phyloP scores from a whole-genome alignment of 75 land plant genomes.

The Isoetes taiwanensis region DNA sequence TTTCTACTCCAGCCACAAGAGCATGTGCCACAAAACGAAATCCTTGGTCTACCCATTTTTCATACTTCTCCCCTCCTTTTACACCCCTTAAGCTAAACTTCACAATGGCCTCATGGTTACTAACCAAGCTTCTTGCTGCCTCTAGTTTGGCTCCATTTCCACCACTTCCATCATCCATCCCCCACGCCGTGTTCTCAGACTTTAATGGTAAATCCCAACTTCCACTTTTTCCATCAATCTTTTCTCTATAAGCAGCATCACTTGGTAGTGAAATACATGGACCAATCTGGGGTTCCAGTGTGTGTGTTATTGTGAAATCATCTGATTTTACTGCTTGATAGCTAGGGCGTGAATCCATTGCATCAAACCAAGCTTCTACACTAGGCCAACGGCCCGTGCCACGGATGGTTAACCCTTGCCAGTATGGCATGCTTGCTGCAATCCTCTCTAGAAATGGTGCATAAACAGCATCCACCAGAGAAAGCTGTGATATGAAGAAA shows the following conservation, averaged over 20 bases:
- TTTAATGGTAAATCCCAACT: slow-evolving; percentile 25
- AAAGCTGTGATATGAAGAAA: slow-evolving; percentile 11
- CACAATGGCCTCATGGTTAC: slow-evolving; percentile 22
- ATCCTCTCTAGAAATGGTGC: slow-evolving; percentile 32
- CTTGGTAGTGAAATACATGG: slow-evolving; percentile 15
- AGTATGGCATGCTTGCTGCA: slow-evolving; percentile 30
- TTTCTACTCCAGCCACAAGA: slow-evolving; percentile 16
- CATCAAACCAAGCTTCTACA: slow-evolving; percentile 21
- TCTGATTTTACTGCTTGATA: slow-evolving; percentile 30
- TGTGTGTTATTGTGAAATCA: slow-evolving; percentile 28
- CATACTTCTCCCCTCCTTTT: background rate
- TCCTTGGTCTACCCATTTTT: slow-evolving; percentile 12
- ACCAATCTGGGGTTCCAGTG: slow-evolving; percentile 29
- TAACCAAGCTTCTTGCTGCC: slow-evolving; percentile 18
- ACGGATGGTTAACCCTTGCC: slow-evolving; percentile 18
- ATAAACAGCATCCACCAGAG: slow-evolving; percentile 30
- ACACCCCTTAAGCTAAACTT: slow-evolving; percentile 18
- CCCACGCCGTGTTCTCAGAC: slow-evolving; percentile 26
- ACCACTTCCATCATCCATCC: slow-evolving; percentile 27
- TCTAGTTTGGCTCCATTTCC: slow-evolving; percentile 11
- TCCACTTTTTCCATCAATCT: slow-evolving; percentile 21
- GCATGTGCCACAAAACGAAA: slow-evolving; percentile 25
- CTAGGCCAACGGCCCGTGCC: slow-evolving; percentile 20
- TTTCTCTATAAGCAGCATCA: slow-evolving; percentile 20
- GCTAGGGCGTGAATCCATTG: slow-evolving; percentile 22